phyloP scores from a whole-genome alignment of 2,329 filamentous ascomycete genomes.

The Sclerotiophoma versabilis region DNA sequence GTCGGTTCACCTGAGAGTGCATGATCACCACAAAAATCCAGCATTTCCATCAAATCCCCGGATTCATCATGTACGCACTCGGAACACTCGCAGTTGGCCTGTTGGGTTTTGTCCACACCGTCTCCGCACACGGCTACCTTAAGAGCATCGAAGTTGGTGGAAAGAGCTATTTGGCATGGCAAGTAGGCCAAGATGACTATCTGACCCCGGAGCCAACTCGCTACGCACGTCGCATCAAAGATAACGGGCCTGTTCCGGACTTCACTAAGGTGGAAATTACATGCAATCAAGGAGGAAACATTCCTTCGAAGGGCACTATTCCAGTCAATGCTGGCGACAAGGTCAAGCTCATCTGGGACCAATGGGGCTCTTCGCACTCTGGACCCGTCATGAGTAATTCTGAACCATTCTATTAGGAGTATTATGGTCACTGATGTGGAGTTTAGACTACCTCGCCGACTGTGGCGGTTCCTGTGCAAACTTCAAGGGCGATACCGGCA shows the following conservation, averaged over 20 bases:
- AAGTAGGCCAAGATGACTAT: conserved; percentile 25
- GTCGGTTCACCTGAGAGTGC: no score
- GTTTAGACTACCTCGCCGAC: conserved; percentile 43
- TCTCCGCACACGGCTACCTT: conserved; percentile 20
- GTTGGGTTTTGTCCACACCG: background rate
- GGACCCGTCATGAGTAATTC: conserved; percentile 42
- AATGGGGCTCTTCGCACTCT: conserved; percentile 40
- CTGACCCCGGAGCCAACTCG: conserved; percentile 24
- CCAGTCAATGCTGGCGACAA: conserved; percentile 31
- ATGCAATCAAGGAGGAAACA: conserved; percentile 34
- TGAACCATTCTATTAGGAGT: no score
- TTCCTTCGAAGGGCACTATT: conserved; percentile 27
- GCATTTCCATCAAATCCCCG: background rate
- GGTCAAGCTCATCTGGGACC: conserved; percentile 45
- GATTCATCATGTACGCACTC: background rate
- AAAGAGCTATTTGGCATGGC: conserved; percentile 24
- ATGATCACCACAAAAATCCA: no score
- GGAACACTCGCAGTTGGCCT: background rate
- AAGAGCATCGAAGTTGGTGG: conserved; percentile 27
- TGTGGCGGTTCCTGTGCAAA: conserved; percentile 41
- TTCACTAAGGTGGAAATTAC: conserved; percentile 28
- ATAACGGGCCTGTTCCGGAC: conserved; percentile 26
- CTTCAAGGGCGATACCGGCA: conserved; percentile 46
- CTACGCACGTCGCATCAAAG: conserved; percentile 24
- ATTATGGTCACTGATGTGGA: background rate